phyloP scores from a whole-genome alignment of 2,329 filamentous ascomycete species.

The Fusarium sp. region DNA sequence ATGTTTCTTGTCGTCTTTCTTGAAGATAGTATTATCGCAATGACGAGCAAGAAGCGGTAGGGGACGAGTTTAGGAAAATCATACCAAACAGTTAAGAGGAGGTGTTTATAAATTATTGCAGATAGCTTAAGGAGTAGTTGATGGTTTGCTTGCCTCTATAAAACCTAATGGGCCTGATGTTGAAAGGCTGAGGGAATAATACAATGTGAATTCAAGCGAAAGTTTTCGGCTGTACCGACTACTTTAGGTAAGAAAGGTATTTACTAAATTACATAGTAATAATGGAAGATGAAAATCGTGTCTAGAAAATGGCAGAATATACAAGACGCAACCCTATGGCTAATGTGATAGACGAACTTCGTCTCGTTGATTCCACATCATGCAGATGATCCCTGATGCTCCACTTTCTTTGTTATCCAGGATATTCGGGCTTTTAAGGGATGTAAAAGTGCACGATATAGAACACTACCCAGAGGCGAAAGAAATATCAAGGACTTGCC shows the following conservation, averaged over 20 bases:
- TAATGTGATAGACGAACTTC: not conserved
- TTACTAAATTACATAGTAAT: too few relatives aligned
- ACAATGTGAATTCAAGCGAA: not conserved
- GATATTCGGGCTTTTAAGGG: not conserved
- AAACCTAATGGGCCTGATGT: not conserved
- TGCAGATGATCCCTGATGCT: not conserved
- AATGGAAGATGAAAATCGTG: not conserved
- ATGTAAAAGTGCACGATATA: not conserved
- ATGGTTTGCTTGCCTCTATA: not conserved
- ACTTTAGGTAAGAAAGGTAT: too few relatives aligned
- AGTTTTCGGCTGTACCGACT: too few relatives aligned
- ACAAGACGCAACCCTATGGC: not conserved
- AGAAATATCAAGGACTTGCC: not conserved
- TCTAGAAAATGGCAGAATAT: not conserved
- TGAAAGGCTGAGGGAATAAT: slow-evolving; percentile 20
- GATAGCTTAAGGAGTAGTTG: slow-evolving; percentile 10
- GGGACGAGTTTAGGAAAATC: slow-evolving; percentile 1
- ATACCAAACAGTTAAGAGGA: slow-evolving; percentile 18
- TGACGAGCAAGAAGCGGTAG: not conserved
- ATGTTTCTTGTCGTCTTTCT: slow-evolving; percentile 25
- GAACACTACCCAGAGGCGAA: not conserved
- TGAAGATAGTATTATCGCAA: not conserved
- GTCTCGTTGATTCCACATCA: slow-evolving; percentile 17
- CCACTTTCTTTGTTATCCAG: not conserved
- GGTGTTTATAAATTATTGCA: slow-evolving; percentile 2